Conservation (phyloP, 2,329 filamentous ascomycete species). For the Colletotrichum magnum region DNA sequence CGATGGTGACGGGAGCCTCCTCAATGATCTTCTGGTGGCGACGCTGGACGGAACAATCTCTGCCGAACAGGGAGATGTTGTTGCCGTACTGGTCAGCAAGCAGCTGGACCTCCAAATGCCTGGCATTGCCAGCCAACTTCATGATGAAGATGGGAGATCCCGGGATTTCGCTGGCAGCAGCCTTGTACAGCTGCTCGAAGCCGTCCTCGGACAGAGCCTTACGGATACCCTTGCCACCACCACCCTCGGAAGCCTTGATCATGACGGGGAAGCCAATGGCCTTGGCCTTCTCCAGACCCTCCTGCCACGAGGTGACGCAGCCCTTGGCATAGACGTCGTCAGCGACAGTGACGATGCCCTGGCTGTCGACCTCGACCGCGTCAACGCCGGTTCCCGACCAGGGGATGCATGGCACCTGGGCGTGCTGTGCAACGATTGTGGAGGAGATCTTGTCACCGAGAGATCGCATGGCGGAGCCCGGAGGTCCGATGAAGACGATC, state of each 20-base stretch:
- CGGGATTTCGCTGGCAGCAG: slow-evolving; percentile 96
- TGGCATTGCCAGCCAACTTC: slow-evolving; percentile 97
- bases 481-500: slow-evolving; percentile 98
- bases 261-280: slow-evolving; percentile 99
- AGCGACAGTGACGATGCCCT: slow-evolving; percentile 92
- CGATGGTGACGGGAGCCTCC: slow-evolving; percentile 97
- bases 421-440: slow-evolving; percentile 98
- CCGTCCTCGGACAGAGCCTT: slow-evolving; percentile 90
- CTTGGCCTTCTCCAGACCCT: slow-evolving; percentile 88
- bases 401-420: slow-evolving; percentile 96
- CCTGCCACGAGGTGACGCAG: slow-evolving; percentile 89
- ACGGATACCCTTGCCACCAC: slow-evolving; percentile 98
- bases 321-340: slow-evolving; percentile 90
- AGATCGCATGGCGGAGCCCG: slow-evolving; percentile 98
- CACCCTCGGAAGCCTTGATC: slow-evolving; percentile 99
- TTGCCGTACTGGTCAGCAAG: slow-evolving; percentile 99
- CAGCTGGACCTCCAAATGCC: slow-evolving; percentile 97
- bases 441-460: slow-evolving; percentile 99
- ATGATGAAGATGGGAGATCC: slow-evolving; percentile 99
- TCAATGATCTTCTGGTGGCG: slow-evolving; percentile 99
- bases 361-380: slow-evolving; percentile 80
- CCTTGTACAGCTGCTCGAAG: slow-evolving; percentile 91
- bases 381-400: slow-evolving; percentile 97
- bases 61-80: slow-evolving; percentile 98
- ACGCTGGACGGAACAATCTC: slow-evolving; percentile 98